phyloP scores from a whole-genome alignment of 805 yeast species.

The Hanseniaspora thailandica region DNA sequence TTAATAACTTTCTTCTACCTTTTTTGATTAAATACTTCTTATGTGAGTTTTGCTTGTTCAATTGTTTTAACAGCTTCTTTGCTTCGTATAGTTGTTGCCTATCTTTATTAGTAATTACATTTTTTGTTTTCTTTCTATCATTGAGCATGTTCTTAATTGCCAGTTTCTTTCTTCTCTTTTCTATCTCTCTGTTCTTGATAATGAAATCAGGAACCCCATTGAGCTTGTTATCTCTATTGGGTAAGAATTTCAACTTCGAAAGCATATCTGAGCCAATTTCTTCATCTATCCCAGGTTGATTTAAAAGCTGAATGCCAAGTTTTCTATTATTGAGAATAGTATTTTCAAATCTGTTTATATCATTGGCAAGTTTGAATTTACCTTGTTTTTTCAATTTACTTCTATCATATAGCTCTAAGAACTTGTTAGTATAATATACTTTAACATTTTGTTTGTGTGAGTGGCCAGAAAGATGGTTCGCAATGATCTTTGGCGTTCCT shows the following conservation, averaged over 20 bases:
- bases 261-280: constrained; percentile 7
- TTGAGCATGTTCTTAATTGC: background rate
- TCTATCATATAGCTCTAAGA: constrained; percentile 5
- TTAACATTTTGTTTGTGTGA: constrained; percentile 14
- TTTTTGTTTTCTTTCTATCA: background rate
- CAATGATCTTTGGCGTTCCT: constrained; percentile 4
- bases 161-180: background rate
- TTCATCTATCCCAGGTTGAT: background rate
- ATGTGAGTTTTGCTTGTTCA: background rate
- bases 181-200: background rate
- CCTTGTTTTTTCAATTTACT: constrained; percentile 4
- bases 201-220: background rate
- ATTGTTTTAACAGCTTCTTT: constrained; percentile 1
- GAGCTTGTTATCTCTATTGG: background rate
- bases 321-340: constrained; percentile 6
- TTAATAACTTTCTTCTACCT: constrained; percentile 3
- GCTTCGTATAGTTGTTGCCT: constrained; percentile 11
- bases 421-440: constrained; percentile 8
- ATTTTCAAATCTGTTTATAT: constrained; percentile 13
- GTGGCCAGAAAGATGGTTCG: constrained; percentile 8
- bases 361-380: constrained; percentile 6
- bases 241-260: background rate
- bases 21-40: constrained; percentile 5
- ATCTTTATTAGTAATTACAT: constrained; percentile 4
- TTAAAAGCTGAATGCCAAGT: constrained; percentile 2